Evolutionary conservation across 2,329 filamentous ascomycete species (phyloP).

Genomic region (Colletotrichum sp.): DNA sequence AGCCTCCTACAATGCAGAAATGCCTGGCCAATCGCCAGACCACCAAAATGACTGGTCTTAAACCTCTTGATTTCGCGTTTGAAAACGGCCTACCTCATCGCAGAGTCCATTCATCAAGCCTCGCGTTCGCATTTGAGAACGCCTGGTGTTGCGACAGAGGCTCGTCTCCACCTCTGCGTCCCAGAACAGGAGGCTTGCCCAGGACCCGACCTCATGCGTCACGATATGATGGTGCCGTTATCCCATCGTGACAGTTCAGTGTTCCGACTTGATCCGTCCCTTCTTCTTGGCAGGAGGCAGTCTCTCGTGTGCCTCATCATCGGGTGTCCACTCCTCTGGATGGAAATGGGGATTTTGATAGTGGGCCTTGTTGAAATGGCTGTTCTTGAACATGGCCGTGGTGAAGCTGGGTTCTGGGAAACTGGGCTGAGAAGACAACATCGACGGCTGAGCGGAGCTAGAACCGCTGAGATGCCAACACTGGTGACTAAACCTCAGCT

Average conservation of each 20-base stretch:
- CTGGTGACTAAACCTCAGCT: slow-evolving; percentile 57
- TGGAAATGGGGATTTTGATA: slow-evolving; percentile 66
- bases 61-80: neutral
- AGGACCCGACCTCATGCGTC: neutral
- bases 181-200: neutral
- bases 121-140: neutral
- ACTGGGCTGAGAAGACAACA: slow-evolving; percentile 25
- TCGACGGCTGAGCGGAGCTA: slow-evolving; percentile 20
- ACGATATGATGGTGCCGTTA: slow-evolving; percentile 2
- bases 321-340: slow-evolving; percentile 48
- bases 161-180: neutral
- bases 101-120: neutral
- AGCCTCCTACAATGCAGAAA: neutral
- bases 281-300: slow-evolving; percentile 13
- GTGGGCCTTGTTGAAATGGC: slow-evolving; percentile 70
- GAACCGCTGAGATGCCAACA: slow-evolving; percentile 54
- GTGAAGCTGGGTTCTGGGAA: slow-evolving; percentile 53
- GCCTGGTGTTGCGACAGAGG: neutral
- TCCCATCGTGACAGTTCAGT: neutral
- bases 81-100: neutral
- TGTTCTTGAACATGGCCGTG: slow-evolving; percentile 69
- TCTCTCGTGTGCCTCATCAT: slow-evolving; percentile 34
- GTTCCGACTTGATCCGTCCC: neutral
- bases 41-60: neutral
- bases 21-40: neutral